phyloP scores from a whole-genome alignment of 2,329 filamentous ascomycete species.

The Pyrenophora tritici-repentis region DNA sequence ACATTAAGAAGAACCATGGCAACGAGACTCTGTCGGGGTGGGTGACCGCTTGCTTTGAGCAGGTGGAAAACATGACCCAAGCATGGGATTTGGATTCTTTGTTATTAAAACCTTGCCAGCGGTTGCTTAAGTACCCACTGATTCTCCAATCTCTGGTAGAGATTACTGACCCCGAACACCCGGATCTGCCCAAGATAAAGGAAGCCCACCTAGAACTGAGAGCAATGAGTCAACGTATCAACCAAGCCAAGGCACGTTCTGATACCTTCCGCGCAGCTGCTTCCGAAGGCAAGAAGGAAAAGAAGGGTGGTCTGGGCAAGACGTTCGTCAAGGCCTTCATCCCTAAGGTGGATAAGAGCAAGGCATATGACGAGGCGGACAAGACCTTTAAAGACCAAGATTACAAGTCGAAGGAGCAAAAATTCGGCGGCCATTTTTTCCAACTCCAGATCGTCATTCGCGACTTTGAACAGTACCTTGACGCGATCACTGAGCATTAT shows the following conservation, averaged over 20 bases:
- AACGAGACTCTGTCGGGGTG: slow-evolving; percentile 71
- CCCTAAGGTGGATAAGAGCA: slow-evolving; percentile 84
- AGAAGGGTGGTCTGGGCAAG: slow-evolving; percentile 61
- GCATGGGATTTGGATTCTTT: slow-evolving; percentile 96
- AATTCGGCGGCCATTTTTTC: slow-evolving; percentile 89
- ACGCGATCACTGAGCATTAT: slow-evolving; percentile 79
- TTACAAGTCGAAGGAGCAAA: slow-evolving; percentile 81
- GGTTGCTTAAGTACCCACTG: slow-evolving; percentile 90
- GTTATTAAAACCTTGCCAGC: slow-evolving; percentile 96
- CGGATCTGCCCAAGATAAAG: slow-evolving; percentile 74
- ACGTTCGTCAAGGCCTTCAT: slow-evolving; percentile 85
- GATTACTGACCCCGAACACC: slow-evolving; percentile 79
- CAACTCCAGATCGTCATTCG: slow-evolving; percentile 89
- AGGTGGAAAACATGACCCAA: slow-evolving; percentile 86
- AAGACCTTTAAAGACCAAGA: slow-evolving; percentile 74
- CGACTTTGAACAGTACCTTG: slow-evolving; percentile 90
- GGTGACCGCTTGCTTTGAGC: slow-evolving; percentile 90
- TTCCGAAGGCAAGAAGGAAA: slow-evolving; percentile 45
- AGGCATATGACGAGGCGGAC: slow-evolving; percentile 67
- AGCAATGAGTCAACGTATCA: slow-evolving; percentile 71
- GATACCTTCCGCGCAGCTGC: slow-evolving; percentile 68
- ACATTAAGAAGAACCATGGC: slow-evolving; percentile 59
- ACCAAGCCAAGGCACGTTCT: slow-evolving; percentile 93
- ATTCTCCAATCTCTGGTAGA: slow-evolving; percentile 80
- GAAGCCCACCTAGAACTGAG: slow-evolving; percentile 72